Evolutionary conservation across 805 yeast genomes (phyloP), one percentile per base, ranked within the genome.

Genomic region (Starmerella floricola): DNA sequence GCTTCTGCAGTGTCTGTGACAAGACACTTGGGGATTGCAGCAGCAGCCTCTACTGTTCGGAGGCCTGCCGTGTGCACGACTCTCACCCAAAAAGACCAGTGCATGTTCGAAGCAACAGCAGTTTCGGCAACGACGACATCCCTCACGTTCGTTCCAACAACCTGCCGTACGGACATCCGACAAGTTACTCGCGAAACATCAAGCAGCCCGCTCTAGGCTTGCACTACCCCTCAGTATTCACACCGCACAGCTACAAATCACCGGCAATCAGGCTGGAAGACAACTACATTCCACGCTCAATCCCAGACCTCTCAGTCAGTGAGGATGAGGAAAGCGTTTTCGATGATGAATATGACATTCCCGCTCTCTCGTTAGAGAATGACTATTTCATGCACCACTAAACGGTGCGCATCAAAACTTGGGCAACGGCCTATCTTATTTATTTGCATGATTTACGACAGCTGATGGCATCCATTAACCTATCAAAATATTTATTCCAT

Each of bases 1-100:
- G 50, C 34, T 61, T 49, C 54, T 61, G 64, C 57, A 53, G 60
- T 18, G 62, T 61, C 36, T 61, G 64, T 53, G 63, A 61, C 47
- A 56, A 47, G 36, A 60, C 58, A 44, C 48, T 60, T 19, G 54
- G 49, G 36, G 36, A 37, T 30, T 39, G 45, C 32, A 36, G 50
- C 20, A 48, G 40, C 30, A 41, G 38, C 27, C 54, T 61, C 27
- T 61, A 61, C 55, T 61, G 64, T 58, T 58, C 62, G 11, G 49
- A 43, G 13, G 52, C 48, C 30, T 61, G 64, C 59, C 48, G 52
- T 21, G 45, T 41, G 21, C 44, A 50, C 33, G 63, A 60, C 35
- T 48, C 55, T 8, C 27, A 19, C 16, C 36, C 36, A 19, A 33
- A 20, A 8, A 18, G 35, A 32, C 23, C 20, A 6, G 18, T 32